Conservation (phyloP, 2,329 filamentous ascomycete species). For the Fusarium brevicatenulatum region DNA sequence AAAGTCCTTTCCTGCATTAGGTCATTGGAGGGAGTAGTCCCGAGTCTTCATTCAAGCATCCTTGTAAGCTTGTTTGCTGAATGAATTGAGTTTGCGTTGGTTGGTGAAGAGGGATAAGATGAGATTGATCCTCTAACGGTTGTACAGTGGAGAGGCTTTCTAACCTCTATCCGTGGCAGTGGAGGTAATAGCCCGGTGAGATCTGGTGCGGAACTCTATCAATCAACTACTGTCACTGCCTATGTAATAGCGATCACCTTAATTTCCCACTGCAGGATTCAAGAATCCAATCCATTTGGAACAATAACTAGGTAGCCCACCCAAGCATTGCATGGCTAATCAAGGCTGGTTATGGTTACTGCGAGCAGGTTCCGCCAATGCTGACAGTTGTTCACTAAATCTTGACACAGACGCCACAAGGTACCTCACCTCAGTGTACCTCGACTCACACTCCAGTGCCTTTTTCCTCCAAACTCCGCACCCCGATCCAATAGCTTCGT, state of each 20-base stretch:
- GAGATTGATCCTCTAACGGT: slow-evolving; percentile 13
- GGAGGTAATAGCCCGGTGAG: background rate
- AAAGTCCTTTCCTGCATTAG: background rate
- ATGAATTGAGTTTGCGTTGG: slow-evolving; percentile 18
- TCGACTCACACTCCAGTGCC: background rate
- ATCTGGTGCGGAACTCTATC: background rate
- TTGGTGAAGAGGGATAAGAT: background rate
- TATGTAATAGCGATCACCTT: slow-evolving; percentile 3
- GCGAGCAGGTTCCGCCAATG: slow-evolving; percentile 28
- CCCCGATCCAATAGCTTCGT: background rate
- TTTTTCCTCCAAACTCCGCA: background rate
- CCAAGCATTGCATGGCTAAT: background rate
- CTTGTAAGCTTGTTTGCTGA: slow-evolving; percentile 1
- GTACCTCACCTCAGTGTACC: slow-evolving; percentile 16
- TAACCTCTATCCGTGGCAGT: background rate
- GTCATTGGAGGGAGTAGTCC: background rate
- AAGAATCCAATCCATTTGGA: background rate
- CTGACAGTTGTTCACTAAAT: slow-evolving; percentile 38
- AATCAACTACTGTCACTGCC: background rate
- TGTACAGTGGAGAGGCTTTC: background rate
- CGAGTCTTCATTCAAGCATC: background rate
- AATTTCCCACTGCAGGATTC: slow-evolving; percentile 1
- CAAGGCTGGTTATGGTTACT: background rate
- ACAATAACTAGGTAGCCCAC: background rate
- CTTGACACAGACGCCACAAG: slow-evolving; percentile 22